Conservation (phyloP, 345 rosid genomes). For the Populus simonii region DNA sequence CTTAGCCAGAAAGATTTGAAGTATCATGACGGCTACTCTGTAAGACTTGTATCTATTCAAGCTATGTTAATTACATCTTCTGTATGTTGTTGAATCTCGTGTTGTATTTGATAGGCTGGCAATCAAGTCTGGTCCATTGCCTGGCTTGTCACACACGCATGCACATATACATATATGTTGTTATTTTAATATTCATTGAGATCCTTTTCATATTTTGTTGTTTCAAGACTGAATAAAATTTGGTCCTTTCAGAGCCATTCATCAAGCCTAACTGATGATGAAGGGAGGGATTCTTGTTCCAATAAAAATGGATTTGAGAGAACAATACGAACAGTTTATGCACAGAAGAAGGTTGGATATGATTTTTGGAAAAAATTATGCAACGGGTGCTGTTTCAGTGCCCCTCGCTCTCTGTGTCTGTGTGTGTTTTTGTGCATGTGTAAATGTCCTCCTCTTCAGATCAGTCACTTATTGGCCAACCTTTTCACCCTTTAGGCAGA, state of each 20-base stretch:
- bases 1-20: conserved; percentile 67
- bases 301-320: conserved; percentile 51
- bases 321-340: conserved; percentile 65
- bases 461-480: conserved; percentile 16
- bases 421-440: not conserved
- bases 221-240: conserved; percentile 1
- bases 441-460: not conserved
- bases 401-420: not conserved
- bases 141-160: not conserved
- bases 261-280: conserved; percentile 87
- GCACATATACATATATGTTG: not conserved
- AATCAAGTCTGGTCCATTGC: not conserved
- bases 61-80: not conserved
- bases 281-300: conserved; percentile 49
- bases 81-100: not conserved
- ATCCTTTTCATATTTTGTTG: not conserved
- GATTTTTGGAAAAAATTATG: conserved; percentile 9
- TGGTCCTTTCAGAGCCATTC: conserved; percentile 71
- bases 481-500: conserved; percentile 34
- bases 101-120: not conserved
- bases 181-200: not conserved
- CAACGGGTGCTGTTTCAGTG: not conserved
- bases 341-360: conserved; percentile 67
- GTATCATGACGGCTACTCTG: conserved; percentile 79
- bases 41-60: conserved; percentile 40